Evolutionary conservation across 129 eudicot genomes (phyloP), one percentile per base, ranked within the genome.

Genomic region (Kitagawia praeruptora): DNA sequence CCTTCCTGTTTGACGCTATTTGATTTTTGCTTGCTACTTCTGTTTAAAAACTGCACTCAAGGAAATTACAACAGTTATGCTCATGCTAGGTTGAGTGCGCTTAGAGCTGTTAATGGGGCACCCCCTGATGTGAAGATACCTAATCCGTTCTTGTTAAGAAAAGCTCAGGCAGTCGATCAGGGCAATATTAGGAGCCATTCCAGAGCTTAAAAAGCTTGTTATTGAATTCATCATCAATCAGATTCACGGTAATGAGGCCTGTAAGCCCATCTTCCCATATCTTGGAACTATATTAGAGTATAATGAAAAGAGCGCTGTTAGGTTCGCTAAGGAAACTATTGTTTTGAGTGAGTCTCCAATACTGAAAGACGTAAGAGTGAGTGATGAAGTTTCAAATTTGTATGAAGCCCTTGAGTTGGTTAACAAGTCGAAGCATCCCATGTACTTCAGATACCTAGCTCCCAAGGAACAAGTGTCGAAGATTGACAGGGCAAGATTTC

Each of bases 231-330:
- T 56, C 0, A 56, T 23, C 4, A 8, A 23, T 56, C 0, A 6
- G 0, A 23, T 27, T 23, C 12, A 8, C 0, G 13, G 31, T 23
- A 0, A 0, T 19, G 3, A 8, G 8, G 23, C 1, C 31, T 23
- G 0, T 23, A n/a, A 2, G 31, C 8, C 11, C 66, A 56, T 56
- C 10, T 19, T 56, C 0, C 13, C 13, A 56, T 5, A 56, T 56
- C 31, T 56, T 23, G 31, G 4, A 23, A 23, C 10, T 23, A 2
- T 23, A 12, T 11, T 56, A 23, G 66, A 56, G 66, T 56, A 56
- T 23, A 56, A 56, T 23, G 66, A 56, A 56, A 56, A 23, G 66
- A 56, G 66, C 2, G 66, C 66, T 23, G 9, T 56, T 23, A 56
- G 66, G 66, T 23, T 56, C 9, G 0, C 27, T 4, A 23, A 56